phyloP scores from a whole-genome alignment of 106 monocot species.

The Phalaenopsis equestris region DNA sequence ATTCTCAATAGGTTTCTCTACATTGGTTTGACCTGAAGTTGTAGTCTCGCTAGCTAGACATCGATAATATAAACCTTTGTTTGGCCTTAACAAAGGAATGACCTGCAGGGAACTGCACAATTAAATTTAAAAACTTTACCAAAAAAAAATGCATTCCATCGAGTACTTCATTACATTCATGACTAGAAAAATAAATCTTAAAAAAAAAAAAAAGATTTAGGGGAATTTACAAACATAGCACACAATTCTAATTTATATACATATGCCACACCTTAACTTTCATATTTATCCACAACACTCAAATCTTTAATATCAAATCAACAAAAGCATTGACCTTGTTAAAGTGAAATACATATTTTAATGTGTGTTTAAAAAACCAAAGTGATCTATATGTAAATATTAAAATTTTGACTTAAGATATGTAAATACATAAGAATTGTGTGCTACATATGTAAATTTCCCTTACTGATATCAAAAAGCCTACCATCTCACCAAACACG shows the following conservation, averaged over 20 bases:
- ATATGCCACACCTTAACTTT: too few species aligned
- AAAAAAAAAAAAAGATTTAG: neutral
- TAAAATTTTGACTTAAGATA: too few species aligned
- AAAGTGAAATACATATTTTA: too few species aligned
- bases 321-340: too few species aligned
- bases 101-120: neutral
- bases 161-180: neutral
- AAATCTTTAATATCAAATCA: too few species aligned
- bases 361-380: too few species aligned
- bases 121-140: neutral
- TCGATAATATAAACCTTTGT: neutral
- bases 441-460: too few species aligned
- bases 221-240: too few species aligned
- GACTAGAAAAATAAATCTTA: neutral
- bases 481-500: neutral
- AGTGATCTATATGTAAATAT: too few species aligned
- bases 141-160: neutral
- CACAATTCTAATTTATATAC: too few species aligned
- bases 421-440: too few species aligned
- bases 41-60: neutral
- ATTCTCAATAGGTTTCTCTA: neutral
- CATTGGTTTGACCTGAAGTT: neutral
- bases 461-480: neutral
- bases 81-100: neutral
- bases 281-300: too few species aligned